Evolutionary conservation across 2,329 filamentous ascomycete genomes (phyloP).

Genomic region (Fusarium ambrosium): DNA sequence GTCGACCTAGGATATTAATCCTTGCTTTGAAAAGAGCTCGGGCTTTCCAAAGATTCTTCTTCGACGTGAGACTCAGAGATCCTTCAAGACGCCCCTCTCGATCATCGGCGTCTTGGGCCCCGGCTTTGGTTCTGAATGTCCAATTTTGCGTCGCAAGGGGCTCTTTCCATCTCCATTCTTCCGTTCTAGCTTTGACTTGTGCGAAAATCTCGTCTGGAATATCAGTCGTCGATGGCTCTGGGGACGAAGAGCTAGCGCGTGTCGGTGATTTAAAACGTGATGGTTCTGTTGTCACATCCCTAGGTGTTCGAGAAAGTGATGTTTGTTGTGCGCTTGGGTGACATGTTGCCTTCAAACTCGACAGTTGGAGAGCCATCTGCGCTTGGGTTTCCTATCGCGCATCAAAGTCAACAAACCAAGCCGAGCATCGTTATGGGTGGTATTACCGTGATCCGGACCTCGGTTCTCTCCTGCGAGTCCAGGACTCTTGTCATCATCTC

Average conservation of each 20-base stretch:
- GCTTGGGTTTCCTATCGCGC: not conserved
- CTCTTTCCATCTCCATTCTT: not conserved
- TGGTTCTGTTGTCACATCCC: not conserved
- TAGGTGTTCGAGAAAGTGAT: not conserved
- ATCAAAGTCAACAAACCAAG: not conserved
- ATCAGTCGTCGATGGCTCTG: not conserved
- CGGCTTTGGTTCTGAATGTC: not conserved
- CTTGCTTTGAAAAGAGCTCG: not conserved
- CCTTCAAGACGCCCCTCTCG: rapidly evolving
- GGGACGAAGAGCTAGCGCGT: rapidly evolving
- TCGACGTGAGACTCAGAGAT: not conserved
- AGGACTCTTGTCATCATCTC: not conserved
- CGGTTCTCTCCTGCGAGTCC: not conserved
- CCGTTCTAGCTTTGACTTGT: not conserved
- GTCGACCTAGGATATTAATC: not conserved
- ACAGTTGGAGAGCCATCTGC: not conserved
- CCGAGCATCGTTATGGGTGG: rapidly evolving
- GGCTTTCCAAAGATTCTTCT: not conserved
- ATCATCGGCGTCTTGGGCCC: too few species aligned
- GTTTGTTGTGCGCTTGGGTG: rapidly evolving
- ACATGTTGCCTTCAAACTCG: not conserved
- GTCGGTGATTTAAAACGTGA: not conserved
- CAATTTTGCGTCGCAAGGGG: not conserved
- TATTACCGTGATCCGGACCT: not conserved
- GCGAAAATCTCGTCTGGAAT: not conserved